Percentiles rank a stretch among this genome's conserved stretches.
These are phyloP conservation scores for Naegleria lovaniensis DNA, from an alignment of 208 protist genomes.

Conservation along the genomic window DNA sequence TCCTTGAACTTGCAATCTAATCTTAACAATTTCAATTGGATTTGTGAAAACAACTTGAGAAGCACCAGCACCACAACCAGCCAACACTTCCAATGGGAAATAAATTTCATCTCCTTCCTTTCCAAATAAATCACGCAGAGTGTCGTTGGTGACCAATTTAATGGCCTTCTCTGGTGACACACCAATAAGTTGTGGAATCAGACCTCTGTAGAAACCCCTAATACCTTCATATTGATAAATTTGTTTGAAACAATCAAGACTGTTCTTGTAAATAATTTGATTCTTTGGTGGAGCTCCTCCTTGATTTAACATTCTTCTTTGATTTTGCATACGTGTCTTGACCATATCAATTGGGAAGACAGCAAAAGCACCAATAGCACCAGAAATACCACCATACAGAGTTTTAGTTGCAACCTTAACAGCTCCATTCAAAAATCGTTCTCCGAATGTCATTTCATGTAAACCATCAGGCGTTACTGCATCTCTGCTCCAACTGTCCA, in stretches of 20 bases:
- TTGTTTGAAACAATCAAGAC: constrained; percentile 47
- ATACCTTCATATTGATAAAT: constrained; percentile 29
- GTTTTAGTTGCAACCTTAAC: constrained; percentile 5
- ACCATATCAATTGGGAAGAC: constrained; percentile 61
- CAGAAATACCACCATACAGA: constrained; percentile 36
- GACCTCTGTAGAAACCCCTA: constrained; percentile 48
- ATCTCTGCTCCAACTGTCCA: constrained; percentile 11
- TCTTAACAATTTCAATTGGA: constrained; percentile 62
- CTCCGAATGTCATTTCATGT: neutral
- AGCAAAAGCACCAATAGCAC: constrained; percentile 48
- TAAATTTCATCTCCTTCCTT: constrained; percentile 45
- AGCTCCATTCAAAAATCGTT: neutral
- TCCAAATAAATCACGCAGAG: constrained; percentile 45
- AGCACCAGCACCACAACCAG: constrained; percentile 47
- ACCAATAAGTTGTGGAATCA: constrained; percentile 55
- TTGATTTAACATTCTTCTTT: constrained; percentile 27
- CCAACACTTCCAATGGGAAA: constrained; percentile 52
- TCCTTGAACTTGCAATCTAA: constrained; percentile 53
- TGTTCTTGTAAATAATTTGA: constrained; percentile 39
- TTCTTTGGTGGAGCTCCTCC: constrained; percentile 15
- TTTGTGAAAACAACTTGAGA: constrained; percentile 59
- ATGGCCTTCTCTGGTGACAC: constrained; percentile 61
- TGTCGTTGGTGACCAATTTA: constrained; percentile 55
- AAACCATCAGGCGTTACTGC: neutral
- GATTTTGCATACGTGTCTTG: constrained; percentile 59